Conservation (phyloP, 2,329 filamentous ascomycete genomes). For the Canariomyces notabilis region DNA sequence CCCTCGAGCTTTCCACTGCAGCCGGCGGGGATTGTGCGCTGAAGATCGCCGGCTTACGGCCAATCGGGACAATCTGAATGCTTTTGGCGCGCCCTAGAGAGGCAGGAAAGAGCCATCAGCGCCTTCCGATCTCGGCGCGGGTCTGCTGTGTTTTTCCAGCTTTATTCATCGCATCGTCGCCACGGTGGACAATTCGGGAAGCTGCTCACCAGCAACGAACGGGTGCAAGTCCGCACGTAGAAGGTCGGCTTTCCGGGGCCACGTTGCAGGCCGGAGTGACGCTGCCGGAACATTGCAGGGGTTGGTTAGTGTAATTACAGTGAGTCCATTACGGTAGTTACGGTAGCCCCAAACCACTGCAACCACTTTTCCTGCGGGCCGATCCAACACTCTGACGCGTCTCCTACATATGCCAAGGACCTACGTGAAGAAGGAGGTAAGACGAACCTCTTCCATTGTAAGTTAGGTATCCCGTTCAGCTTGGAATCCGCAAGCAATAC, state of each 20-base stretch:
- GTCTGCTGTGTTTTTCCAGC: background rate
- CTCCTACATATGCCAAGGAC: too few relatives aligned
- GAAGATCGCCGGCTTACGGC: conserved; percentile 16
- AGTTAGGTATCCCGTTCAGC: too few relatives aligned
- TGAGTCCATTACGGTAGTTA: background rate
- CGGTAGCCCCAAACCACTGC: conserved; percentile 1
- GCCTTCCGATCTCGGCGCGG: conserved; percentile 25
- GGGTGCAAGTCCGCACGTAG: conserved; percentile 16
- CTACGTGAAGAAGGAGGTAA: too few relatives aligned
- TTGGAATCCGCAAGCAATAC: too few relatives aligned
- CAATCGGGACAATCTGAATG: conserved; percentile 21
- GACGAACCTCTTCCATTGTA: too few relatives aligned
- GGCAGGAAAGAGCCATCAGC: conserved; percentile 12
- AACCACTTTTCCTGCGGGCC: too few relatives aligned
- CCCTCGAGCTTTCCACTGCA: too few relatives aligned
- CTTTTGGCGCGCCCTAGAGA: background rate
- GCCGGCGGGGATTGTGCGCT: conserved; percentile 12
- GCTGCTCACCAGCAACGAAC: conserved; percentile 19
- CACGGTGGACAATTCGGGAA: conserved; percentile 23
- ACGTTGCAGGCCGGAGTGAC: conserved; percentile 12
- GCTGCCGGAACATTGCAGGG: conserved; percentile 13
- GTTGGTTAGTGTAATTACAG: background rate
- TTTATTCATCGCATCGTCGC: conserved; percentile 5
- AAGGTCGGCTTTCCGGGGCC: conserved; percentile 9
- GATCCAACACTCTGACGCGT: too few relatives aligned